These are phyloP conservation scores for Cladorrhinum sp. DNA, from an alignment of 2,329 filamentous ascomycete genomes.

Conservation along the genomic window DNA sequence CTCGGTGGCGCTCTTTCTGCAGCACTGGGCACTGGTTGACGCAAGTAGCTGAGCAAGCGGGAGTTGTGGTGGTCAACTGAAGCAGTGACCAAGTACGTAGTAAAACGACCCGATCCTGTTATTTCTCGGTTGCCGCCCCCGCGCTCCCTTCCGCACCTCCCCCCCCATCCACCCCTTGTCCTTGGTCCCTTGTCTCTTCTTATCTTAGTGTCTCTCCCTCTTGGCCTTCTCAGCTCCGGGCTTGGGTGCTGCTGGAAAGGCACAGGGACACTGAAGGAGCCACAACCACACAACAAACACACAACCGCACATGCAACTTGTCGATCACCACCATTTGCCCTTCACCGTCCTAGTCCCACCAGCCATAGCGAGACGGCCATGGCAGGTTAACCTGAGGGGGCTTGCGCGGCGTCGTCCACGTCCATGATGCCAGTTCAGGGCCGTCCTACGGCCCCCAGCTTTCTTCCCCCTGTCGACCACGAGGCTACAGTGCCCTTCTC, in stretches of 20 bases:
- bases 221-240: constrained; percentile 8
- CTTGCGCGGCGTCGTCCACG: constrained; percentile 25
- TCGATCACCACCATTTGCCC: constrained; percentile 15
- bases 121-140: constrained; percentile 18
- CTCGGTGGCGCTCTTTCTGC: constrained; percentile 1
- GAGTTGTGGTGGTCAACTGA: neutral
- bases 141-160: constrained; percentile 5
- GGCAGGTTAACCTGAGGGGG: constrained; percentile 26
- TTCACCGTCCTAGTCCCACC: neutral
- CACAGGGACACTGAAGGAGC: constrained; percentile 9
- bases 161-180: constrained; percentile 1
- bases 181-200: constrained; percentile 14
- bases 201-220: constrained; percentile 14
- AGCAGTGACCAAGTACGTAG: neutral
- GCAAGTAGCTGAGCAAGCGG: constrained; percentile 1
- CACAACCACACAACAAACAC: constrained; percentile 4
- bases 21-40: neutral
- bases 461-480: constrained; percentile 28
- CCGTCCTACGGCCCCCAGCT: constrained; percentile 24
- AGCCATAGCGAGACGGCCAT: constrained; percentile 22
- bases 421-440: constrained; percentile 28
- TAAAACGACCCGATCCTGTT: neutral
- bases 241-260: constrained; percentile 5
- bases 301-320: constrained; percentile 19
- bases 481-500: constrained; percentile 29